These are phyloP conservation scores for Rhodosporidiobolus odoratus DNA, from an alignment of 768 basidiomycete species.

Conservation along the genomic window DNA sequence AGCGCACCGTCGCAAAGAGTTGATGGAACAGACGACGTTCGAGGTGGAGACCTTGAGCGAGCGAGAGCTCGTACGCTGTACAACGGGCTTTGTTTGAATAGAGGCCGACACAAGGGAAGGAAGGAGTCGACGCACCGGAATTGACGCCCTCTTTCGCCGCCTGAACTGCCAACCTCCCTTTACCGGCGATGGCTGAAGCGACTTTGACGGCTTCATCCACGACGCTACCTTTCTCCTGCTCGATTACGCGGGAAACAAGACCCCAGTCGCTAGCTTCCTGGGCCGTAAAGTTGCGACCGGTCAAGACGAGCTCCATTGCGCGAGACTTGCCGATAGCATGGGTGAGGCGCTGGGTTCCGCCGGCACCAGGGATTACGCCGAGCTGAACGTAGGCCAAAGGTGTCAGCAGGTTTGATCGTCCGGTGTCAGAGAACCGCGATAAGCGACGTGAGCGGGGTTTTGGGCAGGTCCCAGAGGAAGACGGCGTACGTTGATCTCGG, in stretches of 20 bases:
- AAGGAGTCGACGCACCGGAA: constrained; percentile 54
- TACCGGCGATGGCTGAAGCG: constrained; percentile 70
- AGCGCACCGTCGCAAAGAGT: constrained; percentile 69
- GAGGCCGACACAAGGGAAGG: neutral
- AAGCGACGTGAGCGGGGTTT: neutral
- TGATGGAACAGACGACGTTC: constrained; percentile 87
- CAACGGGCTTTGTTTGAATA: neutral
- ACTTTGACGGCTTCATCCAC: constrained; percentile 79
- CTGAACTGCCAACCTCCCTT: constrained; percentile 73
- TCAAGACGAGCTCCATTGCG: constrained; percentile 89
- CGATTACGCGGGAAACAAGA: constrained; percentile 73
- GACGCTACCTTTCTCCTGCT: constrained; percentile 68
- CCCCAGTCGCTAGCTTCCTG: constrained; percentile 82
- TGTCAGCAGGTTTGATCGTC: too few species aligned
- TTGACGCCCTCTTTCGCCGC: constrained; percentile 92
- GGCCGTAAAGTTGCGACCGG: constrained; percentile 74
- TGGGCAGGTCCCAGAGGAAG: neutral
- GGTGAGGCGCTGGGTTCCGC: constrained; percentile 85
- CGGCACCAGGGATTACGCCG: constrained; percentile 89
- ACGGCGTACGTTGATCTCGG: constrained; percentile 69
- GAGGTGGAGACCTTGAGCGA: constrained; percentile 75
- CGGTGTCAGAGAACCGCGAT: too few species aligned
- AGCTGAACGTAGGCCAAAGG: constrained; percentile 48
- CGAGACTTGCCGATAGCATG: constrained; percentile 82
- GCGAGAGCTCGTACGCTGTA: constrained; percentile 69